Evolutionary conservation across 2,329 filamentous ascomycete species (phyloP).

Genomic region (Xylariaceae sp.): DNA sequence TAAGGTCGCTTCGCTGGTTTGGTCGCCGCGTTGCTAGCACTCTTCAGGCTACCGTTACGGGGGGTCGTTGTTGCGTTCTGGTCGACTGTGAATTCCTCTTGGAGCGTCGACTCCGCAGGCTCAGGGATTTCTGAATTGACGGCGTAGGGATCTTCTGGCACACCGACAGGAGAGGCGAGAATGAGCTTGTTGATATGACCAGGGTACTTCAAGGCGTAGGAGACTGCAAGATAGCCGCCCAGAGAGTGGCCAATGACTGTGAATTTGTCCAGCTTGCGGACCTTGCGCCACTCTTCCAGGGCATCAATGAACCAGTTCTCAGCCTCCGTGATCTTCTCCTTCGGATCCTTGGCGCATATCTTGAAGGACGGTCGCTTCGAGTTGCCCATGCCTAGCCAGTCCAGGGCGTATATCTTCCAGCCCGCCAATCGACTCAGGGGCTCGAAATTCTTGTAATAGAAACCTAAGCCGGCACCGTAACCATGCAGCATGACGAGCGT

Average conservation of each 20-base stretch:
- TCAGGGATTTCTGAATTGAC: conserved; percentile 76
- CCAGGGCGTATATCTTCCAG: conserved; percentile 89
- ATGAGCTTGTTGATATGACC: conserved; percentile 94
- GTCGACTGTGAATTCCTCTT: conserved; percentile 74
- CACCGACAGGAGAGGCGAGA: conserved; percentile 86
- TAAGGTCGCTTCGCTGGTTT: conserved; percentile 49
- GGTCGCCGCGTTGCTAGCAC: conserved; percentile 28
- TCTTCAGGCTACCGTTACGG: conserved; percentile 30
- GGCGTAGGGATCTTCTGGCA: conserved; percentile 91
- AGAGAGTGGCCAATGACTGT: conserved; percentile 90
- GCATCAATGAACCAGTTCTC: conserved; percentile 96
- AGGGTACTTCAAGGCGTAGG: conserved; percentile 94
- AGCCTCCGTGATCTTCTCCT: conserved; percentile 78
- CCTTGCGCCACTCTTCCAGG: conserved; percentile 89
- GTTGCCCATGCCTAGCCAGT: conserved; percentile 92
- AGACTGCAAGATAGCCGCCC: conserved; percentile 90
- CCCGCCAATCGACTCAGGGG: conserved; percentile 70
- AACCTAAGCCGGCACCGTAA: conserved; percentile 91
- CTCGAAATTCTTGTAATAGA: conserved; percentile 99
- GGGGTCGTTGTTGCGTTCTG: conserved; percentile 42
- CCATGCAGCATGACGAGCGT: conserved; percentile 94
- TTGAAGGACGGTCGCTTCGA: conserved; percentile 79
- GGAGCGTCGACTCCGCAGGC: conserved; percentile 64
- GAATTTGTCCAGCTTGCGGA: conserved; percentile 85
- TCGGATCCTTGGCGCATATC: conserved; percentile 73